Base-by-base conservation (phyloP, 345 rosid genomes). In the Arabis alpina region DNA sequence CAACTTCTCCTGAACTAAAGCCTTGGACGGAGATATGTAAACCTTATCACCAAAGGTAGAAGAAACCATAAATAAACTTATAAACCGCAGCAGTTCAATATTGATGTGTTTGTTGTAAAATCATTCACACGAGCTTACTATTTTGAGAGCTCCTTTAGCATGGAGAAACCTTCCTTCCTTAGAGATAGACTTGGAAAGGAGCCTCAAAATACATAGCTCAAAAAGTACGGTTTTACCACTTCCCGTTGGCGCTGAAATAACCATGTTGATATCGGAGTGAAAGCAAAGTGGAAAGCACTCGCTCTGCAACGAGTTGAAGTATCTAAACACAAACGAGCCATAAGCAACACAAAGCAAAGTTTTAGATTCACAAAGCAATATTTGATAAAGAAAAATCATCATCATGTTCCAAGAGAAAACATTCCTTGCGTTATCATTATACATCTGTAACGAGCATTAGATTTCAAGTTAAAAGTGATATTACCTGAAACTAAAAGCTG, bases 241-340 rank as follows among this genome's bases (percentile, higher is more conserved):
- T 57, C 99, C 99, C 45, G 99, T 91, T 3, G 99, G 98, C n/a
- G 99, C 99, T 2, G 98, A 91, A 47, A 94, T 74, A 56, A 91
- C 93, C 98, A 94, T 94, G 83, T 89, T 91, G 73, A 81, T 77
- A 68, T 91, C 93, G 24, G 93, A 88, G 39, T 85, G 82, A 76
- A 85, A 94, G 72, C 98, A 94, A 6, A 80, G 70, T 19, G 96
- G 93, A 73, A 88, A 94, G 57, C 99, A 94, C 76, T 94, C 99
- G 52, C 97, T 94, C 80, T 94, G 99, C 77, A 94, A 78, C 13
- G 96, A 88, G 77, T 94, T 94, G 50, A 94, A 91, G 83, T 91
- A 94, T 79, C 97, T 94, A 79, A 77, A 68, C 42, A 57, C 51
- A 62, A 64, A 63, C 66, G 30, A 63, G 8, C 32, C 58, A 54